Base-by-base conservation (phyloP, 495 filamentous ascomycete species). In the Glonium stellatum region DNA sequence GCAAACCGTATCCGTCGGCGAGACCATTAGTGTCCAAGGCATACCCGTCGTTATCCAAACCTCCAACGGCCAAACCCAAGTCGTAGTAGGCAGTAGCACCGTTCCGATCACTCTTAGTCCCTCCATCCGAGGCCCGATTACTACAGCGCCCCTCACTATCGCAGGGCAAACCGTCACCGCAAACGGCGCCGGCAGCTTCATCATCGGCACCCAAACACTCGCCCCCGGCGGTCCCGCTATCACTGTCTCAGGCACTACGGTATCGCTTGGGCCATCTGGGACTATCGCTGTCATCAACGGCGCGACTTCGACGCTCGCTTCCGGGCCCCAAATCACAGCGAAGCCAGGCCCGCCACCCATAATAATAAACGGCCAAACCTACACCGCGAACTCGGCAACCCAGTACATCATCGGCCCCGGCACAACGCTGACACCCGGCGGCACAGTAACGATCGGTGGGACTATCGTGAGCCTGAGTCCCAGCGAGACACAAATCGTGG, bases 341-440 rank as follows among this genome's bases (percentile, higher is more conserved):
- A 61, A 53, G n/a, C 58, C 58, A 5, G 12, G 18, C 25, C 2
- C 49, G 5, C 61, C 65, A 5, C 42, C 54, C 27, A 39, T 67
- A 0, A 67, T 61, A 0, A 18, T 64, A 15, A 35, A 50, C 47
- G 48, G 58, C 21, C 19, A 54, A 0, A 37, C 58, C 47, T 62
- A 59, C 55, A 67, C 65, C 4, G 57, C 61, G 12, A 63, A 67
- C 35, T 46, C 56, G 18, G 61, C 61, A 23, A 58, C 61, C 13
- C 58, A 57, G 52, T 67, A 61, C 58, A 21, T 61, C 21, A 34
- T 67, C 31, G 58, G 12, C 6, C 64, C 60, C 2, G 65, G 61
- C 19, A 55, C 54, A 1, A 67, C 65, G 36, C 65, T 67, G 41
- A 49, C 60, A 11, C 61, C 65, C 21, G 65, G 65, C 49, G 65